Conservation (phyloP, 768 basidiomycete species). For the Hygrocybe coccinea region DNA sequence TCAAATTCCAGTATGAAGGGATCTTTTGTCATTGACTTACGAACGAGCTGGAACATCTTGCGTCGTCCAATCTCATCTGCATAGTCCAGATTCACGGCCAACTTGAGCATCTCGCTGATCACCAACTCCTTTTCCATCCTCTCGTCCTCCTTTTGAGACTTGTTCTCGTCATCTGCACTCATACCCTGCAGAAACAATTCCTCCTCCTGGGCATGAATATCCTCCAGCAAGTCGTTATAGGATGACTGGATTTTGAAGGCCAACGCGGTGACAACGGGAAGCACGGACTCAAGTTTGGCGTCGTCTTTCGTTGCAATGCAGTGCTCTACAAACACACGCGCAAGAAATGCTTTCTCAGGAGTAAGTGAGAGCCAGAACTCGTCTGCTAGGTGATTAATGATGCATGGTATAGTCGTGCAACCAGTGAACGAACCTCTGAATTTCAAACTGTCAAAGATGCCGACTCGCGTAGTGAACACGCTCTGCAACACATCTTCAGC, state of each 20-base stretch:
- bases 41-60: conserved; percentile 81
- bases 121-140: conserved; percentile 55
- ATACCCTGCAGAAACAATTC: conserved; percentile 18
- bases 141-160: conserved; percentile 42
- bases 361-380: conserved; percentile 66
- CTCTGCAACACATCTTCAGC: conserved; percentile 73
- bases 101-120: conserved; percentile 73
- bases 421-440: conserved; percentile 54
- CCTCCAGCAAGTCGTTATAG: conserved; percentile 51
- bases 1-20: not conserved
- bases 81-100: conserved; percentile 82
- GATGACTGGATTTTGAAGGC: conserved; percentile 69
- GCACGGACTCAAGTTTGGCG: conserved; percentile 54
- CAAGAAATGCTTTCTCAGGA: conserved; percentile 75
- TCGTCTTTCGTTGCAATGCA: conserved; percentile 61
- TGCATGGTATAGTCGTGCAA: not conserved
- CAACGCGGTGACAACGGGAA: conserved; percentile 82
- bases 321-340: conserved; percentile 77
- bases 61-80: conserved; percentile 86
- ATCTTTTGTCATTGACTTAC: conserved; percentile 42
- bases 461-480: conserved; percentile 60
- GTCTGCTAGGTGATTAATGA: conserved; percentile 38
- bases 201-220: conserved; percentile 20
- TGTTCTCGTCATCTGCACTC: conserved; percentile 30
- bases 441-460: conserved; percentile 61